A percentile compares a stretch with the other conserved stretches of the same genome.
phyloP scores from a whole-genome alignment of 768 basidiomycete genomes.

The Rhodotorula kratochvilovae region DNA sequence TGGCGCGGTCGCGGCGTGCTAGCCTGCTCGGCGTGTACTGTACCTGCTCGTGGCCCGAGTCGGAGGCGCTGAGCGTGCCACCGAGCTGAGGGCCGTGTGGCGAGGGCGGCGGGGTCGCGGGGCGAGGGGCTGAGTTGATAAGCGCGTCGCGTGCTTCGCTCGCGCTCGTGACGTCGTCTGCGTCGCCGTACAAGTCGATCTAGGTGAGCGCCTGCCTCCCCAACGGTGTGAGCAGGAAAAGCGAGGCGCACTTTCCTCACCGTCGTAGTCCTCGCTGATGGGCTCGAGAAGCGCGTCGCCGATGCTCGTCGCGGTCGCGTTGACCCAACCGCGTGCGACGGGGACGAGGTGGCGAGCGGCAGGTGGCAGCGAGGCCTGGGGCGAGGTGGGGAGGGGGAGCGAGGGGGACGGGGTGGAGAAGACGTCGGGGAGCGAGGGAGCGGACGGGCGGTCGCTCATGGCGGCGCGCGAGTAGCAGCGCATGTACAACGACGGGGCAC shows the following conservation, averaged over 20 bases:
- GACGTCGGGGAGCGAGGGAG: not conserved
- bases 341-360: not conserved
- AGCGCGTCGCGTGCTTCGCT: not conserved
- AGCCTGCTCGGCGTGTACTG: not conserved
- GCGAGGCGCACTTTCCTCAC: too few relatives aligned
- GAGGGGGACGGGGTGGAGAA: not conserved
- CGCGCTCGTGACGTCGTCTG: not conserved
- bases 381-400: not conserved
- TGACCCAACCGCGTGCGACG: not conserved
- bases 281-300: not conserved
- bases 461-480: not conserved
- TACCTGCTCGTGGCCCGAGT: rapidly evolving
- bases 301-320: not conserved
- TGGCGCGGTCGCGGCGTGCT: not conserved
- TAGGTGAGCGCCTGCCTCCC: not conserved
- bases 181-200: too few relatives aligned
- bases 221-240: too few relatives aligned
- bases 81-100: too few relatives aligned
- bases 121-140: not conserved
- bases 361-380: not conserved
- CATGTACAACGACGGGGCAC: too few relatives aligned
- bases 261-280: not conserved
- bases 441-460: not conserved
- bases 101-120: not conserved
- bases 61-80: not conserved